Conservation (phyloP, 495 filamentous ascomycete genomes). For the Penicillium paxilli region DNA sequence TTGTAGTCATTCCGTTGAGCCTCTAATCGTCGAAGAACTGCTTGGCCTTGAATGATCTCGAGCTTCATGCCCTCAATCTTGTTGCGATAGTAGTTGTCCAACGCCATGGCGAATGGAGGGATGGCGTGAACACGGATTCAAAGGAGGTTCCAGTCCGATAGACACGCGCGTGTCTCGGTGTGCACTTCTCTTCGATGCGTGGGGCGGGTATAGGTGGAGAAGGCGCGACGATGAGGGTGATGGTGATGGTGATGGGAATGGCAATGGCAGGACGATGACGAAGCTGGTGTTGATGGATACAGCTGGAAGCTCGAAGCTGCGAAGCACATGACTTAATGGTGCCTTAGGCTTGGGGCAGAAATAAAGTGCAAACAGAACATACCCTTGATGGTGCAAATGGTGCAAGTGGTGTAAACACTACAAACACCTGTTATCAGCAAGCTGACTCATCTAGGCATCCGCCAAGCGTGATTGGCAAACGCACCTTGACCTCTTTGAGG, state of each 20-base stretch:
- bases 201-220: neutral
- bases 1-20: slow-evolving; percentile 99
- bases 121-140: slow-evolving; percentile 10
- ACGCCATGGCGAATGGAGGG: slow-evolving; percentile 69
- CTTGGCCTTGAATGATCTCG: slow-evolving; percentile 98
- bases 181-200: neutral
- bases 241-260: slow-evolving; percentile 8
- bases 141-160: neutral
- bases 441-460: slow-evolving; percentile 7
- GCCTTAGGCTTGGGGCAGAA: slow-evolving; percentile 6
- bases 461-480: slow-evolving; percentile 14
- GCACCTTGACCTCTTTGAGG: slow-evolving; percentile 12
- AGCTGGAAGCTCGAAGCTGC: slow-evolving; percentile 22
- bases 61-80: slow-evolving; percentile 99
- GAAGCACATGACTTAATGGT: slow-evolving; percentile 13
- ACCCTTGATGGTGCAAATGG: neutral
- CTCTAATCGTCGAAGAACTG: slow-evolving; percentile 89
- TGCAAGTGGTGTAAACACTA: neutral
- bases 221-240: slow-evolving; percentile 1
- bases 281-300: neutral
- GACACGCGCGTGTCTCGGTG: neutral
- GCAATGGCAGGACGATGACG: neutral
- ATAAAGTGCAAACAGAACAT: slow-evolving; percentile 4
- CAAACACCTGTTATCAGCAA: too few species aligned
- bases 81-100: slow-evolving; percentile 98